Conservation (phyloP, 192 early-diverging fungal genomes). For the Powellomyces hirtus region DNA sequence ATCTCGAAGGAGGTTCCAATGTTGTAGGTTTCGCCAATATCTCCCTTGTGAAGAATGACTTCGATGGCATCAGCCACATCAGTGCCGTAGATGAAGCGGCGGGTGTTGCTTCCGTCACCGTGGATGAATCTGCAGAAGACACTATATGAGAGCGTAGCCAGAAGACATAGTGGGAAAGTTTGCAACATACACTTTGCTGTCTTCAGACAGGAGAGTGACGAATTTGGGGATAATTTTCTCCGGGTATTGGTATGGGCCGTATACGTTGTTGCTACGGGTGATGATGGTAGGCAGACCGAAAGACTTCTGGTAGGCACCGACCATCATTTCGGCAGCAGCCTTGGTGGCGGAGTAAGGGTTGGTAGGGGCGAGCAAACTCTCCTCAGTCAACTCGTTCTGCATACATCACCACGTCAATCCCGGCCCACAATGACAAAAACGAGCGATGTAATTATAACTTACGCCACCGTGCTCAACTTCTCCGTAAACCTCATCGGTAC, state of each 20-base stretch:
- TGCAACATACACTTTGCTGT: slow-evolving; percentile 50
- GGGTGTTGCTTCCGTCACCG: slow-evolving; percentile 68
- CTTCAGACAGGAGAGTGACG: slow-evolving; percentile 59
- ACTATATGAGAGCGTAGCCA: too few species aligned
- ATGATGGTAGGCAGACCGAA: slow-evolving; percentile 77
- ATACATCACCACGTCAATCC: too few species aligned
- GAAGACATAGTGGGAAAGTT: too few species aligned
- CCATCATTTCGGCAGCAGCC: slow-evolving; percentile 78
- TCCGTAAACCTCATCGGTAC: slow-evolving; percentile 83
- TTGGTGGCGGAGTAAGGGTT: slow-evolving; percentile 87
- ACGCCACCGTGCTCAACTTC: slow-evolving; percentile 57
- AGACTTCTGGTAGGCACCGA: slow-evolving; percentile 72
- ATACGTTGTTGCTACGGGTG: slow-evolving; percentile 78
- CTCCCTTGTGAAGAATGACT: slow-evolving; percentile 63
- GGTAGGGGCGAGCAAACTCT: slow-evolving; percentile 62
- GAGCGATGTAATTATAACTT: too few species aligned
- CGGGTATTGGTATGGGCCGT: slow-evolving; percentile 78
- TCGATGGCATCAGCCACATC: slow-evolving; percentile 72
- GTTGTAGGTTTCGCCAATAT: slow-evolving; percentile 75
- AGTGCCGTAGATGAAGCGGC: slow-evolving; percentile 72
- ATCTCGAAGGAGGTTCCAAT: slow-evolving; percentile 71
- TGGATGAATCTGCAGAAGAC: too few species aligned
- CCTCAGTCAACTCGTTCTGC: slow-evolving; percentile 65
- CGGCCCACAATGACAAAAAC: too few species aligned
- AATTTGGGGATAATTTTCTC: slow-evolving; percentile 87